A percentile compares a stretch with the other conserved stretches of the same genome.
These are phyloP conservation scores for Claviceps lovelessii DNA, from an alignment of 2,329 filamentous ascomycete species.

Conservation along the genomic window DNA sequence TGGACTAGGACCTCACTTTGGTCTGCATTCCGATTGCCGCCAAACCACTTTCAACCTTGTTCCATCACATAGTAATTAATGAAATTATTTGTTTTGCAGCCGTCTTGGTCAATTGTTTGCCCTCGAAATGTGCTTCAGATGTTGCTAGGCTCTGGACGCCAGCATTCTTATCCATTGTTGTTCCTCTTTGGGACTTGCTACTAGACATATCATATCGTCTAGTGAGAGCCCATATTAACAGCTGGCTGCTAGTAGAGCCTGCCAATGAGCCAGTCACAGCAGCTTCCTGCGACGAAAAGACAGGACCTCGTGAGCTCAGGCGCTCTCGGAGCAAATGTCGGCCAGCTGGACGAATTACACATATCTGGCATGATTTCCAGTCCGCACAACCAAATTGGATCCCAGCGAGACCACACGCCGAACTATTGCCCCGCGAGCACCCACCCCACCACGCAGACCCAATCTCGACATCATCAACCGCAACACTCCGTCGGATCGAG, in stretches of 20 bases:
- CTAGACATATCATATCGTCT: neutral
- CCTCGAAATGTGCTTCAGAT: too few species aligned
- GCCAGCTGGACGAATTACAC: slow-evolving; percentile 39
- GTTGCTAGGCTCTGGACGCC: neutral
- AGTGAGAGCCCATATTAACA: neutral
- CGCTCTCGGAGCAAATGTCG: slow-evolving; percentile 12
- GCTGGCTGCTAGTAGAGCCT: neutral
- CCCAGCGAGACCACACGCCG: slow-evolving; percentile 35
- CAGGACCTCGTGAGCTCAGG: slow-evolving; percentile 9
- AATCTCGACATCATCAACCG: slow-evolving; percentile 8
- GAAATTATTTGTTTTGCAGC: too few species aligned
- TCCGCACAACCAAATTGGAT: slow-evolving; percentile 22
- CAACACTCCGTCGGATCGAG: slow-evolving; percentile 27
- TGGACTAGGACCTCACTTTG: too few species aligned
- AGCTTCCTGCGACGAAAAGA: slow-evolving; percentile 18
- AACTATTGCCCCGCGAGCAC: slow-evolving; percentile 27
- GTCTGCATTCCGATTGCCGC: too few species aligned
- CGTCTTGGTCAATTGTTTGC: too few species aligned
- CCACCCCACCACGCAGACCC: slow-evolving; percentile 19
- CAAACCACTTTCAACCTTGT: too few species aligned
- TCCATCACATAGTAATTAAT: too few species aligned
- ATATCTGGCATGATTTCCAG: slow-evolving; percentile 29
- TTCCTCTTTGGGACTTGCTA: neutral
- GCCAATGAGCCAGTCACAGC: slow-evolving; percentile 22
- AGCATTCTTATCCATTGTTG: neutral